phyloP scores from a whole-genome alignment of 495 filamentous ascomycete genomes.

The Penicillium ochrochloron region DNA sequence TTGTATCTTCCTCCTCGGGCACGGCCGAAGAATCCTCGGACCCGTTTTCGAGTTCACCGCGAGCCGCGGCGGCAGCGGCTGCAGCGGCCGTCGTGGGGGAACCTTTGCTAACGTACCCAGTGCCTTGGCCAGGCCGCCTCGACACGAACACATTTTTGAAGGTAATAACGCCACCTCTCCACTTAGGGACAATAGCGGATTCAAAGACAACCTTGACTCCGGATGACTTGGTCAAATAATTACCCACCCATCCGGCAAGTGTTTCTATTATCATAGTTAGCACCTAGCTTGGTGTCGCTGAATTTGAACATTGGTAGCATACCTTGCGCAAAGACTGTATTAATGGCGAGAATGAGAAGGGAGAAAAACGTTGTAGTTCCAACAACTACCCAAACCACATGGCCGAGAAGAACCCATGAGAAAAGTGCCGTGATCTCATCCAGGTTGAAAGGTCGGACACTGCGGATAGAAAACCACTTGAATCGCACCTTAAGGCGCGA shows the following conservation, averaged over 20 bases:
- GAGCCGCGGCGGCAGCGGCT: conserved; percentile 76
- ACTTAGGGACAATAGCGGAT: conserved; percentile 94
- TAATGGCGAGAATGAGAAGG: conserved; percentile 82
- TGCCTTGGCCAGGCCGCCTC: conserved; percentile 78
- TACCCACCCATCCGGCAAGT: conserved; percentile 87
- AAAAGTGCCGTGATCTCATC: conserved; percentile 96
- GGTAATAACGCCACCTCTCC: conserved; percentile 91
- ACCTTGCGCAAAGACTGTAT: conserved; percentile 96
- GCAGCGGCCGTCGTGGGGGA: conserved; percentile 85
- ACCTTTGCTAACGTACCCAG: conserved; percentile 85
- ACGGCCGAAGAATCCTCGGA: conserved; percentile 21
- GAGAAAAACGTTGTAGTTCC: conserved; percentile 98
- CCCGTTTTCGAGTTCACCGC: conserved; percentile 36
- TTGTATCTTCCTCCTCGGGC: conserved; percentile 79
- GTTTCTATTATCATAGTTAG: conserved; percentile 66
- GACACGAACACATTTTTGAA: conserved; percentile 98
- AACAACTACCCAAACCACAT: conserved; percentile 90
- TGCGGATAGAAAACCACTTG: conserved; percentile 97
- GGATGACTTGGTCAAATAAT: conserved; percentile 93
- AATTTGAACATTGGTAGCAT: conserved; percentile 27
- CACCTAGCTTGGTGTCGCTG: not conserved
- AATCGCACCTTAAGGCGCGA: conserved; percentile 89
- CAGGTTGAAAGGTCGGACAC: conserved; percentile 90
- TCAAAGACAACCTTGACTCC: conserved; percentile 97
- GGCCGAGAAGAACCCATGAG: conserved; percentile 92